phyloP scores from a whole-genome alignment of 352 stramenopile genomes.

The Hyphochytrium catenoides region DNA sequence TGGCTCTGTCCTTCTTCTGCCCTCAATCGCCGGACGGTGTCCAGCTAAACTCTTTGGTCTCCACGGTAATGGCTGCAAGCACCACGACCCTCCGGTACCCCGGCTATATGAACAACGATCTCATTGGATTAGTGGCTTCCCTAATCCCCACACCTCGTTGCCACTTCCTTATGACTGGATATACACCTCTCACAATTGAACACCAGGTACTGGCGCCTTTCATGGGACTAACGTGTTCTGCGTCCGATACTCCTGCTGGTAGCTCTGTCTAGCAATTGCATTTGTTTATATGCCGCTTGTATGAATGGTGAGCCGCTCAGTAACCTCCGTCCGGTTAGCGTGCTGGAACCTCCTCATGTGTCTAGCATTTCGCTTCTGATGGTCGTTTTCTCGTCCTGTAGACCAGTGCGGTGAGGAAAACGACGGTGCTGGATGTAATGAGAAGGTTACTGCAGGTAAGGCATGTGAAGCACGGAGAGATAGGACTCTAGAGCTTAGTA shows the following conservation, averaged over 20 bases:
- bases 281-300: too few species aligned
- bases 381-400: not conserved
- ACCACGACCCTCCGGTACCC: slow-evolving; percentile 92
- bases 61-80: slow-evolving; percentile 94
- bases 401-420: slow-evolving; percentile 75
- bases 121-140: slow-evolving; percentile 90
- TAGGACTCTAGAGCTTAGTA: too few species aligned
- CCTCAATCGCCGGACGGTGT: too few species aligned
- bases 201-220: slow-evolving; percentile 52
- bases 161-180: slow-evolving; percentile 99
- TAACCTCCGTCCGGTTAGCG: too few species aligned
- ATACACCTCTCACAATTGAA: slow-evolving; percentile 92
- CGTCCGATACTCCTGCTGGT: too few species aligned
- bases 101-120: slow-evolving; percentile 99
- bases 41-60: slow-evolving; percentile 94
- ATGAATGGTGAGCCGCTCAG: too few species aligned
- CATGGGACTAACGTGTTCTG: slow-evolving; percentile 3
- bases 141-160: slow-evolving; percentile 95
- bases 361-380: not conserved
- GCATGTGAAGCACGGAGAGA: too few species aligned
- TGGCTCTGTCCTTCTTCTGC: too few species aligned
- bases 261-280: too few species aligned
- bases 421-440: slow-evolving; percentile 98
- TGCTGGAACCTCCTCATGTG: too few species aligned
- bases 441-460: slow-evolving; percentile 50